Conservation (phyloP, 805 yeast genomes). For the Huiozyma naganishii region DNA sequence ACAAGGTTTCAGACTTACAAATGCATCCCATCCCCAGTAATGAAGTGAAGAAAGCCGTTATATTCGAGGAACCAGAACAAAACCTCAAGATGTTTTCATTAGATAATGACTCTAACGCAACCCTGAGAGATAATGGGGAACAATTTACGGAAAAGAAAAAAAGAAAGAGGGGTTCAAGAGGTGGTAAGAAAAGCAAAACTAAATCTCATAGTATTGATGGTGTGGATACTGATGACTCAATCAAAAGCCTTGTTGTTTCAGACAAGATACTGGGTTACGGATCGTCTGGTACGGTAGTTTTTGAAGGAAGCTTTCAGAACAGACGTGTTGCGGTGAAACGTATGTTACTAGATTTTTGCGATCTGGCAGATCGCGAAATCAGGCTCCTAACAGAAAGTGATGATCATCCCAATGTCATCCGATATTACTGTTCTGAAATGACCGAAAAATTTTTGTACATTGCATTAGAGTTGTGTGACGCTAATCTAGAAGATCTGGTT, state of each 20-base stretch:
- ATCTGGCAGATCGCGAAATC: constrained; percentile 88
- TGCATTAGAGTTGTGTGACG: constrained; percentile 84
- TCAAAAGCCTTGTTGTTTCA: constrained; percentile 50
- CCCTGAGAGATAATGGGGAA: background rate
- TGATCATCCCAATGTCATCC: constrained; percentile 88
- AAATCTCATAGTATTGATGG: constrained; percentile 4
- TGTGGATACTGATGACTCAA: constrained; percentile 20
- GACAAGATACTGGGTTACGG: constrained; percentile 86
- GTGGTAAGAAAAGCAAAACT: constrained; percentile 51
- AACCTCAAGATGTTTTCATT: no score
- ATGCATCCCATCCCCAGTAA: no score
- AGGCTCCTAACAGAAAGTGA: constrained; percentile 83
- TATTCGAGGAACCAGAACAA: no score
- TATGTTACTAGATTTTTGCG: constrained; percentile 87
- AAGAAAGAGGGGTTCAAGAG: constrained; percentile 78
- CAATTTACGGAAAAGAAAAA: constrained; percentile 30
- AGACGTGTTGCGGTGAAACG: constrained; percentile 94
- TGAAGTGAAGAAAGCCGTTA: no score
- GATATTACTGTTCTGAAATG: constrained; percentile 89
- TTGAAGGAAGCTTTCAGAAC: constrained; percentile 78
- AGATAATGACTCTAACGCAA: background rate
- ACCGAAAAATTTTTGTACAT: constrained; percentile 82
- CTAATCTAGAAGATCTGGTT: constrained; percentile 78
- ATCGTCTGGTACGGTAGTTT: constrained; percentile 93
- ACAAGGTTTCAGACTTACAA: no score